Percentiles rank a stretch among this genome's conserved stretches.
These are phyloP conservation scores for Ophiocordyceps sinensis DNA, from an alignment of 2,329 filamentous ascomycete genomes.

Conservation along the genomic window DNA sequence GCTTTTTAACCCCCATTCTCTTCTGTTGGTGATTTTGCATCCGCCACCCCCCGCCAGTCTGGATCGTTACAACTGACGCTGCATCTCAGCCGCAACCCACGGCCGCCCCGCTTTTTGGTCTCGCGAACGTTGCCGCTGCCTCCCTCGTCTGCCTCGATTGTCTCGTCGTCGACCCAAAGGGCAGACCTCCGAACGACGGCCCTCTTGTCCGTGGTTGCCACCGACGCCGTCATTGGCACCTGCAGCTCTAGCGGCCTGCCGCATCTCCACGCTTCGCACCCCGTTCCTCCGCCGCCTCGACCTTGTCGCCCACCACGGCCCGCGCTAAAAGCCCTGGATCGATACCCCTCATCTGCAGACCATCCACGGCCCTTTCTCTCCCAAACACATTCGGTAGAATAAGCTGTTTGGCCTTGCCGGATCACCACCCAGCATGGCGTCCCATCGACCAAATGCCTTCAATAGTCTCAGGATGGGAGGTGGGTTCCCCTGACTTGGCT, in stretches of 20 bases:
- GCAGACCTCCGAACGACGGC: not conserved
- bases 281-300: constrained; percentile 6
- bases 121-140: not conserved
- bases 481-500: constrained; percentile 33
- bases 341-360: constrained; percentile 14
- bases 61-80: not conserved
- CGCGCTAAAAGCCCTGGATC: constrained; percentile 12
- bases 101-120: not conserved
- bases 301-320: constrained; percentile 22
- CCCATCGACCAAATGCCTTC: constrained; percentile 85
- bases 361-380: constrained; percentile 8
- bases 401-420: constrained; percentile 11
- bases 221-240: not conserved
- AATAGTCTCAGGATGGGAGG: constrained; percentile 87
- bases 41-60: not conserved
- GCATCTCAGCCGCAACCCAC: constrained; percentile 1
- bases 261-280: not conserved
- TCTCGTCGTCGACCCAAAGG: not conserved
- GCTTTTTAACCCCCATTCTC: not conserved
- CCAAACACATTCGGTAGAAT: constrained; percentile 10
- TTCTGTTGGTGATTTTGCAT: not conserved
- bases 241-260: constrained; percentile 2
- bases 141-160: not conserved
- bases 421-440: constrained; percentile 50
- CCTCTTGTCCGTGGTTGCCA: not conserved